Evolutionary conservation across 371 early-diverging fungal species (phyloP), one percentile per base, ranked within the genome.

Genomic region (Syncephalastrum sp.): DNA sequence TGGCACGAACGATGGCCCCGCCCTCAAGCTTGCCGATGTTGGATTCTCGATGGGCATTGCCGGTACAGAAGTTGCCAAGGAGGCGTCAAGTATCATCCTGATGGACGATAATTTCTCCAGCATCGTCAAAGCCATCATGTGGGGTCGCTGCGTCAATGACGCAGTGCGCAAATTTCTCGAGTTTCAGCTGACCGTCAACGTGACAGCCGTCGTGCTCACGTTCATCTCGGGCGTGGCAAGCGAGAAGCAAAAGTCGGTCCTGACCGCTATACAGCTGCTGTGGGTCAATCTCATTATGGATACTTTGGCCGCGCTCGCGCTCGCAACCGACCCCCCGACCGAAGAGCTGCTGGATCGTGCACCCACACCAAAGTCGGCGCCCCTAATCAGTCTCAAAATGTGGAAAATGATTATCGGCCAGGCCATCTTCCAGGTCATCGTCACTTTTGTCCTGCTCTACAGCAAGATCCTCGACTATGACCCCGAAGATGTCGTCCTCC

Each of bases 281-380:
- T 92, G 92, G 92, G 80, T 91, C 51, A 92, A 91, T 61, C 62
- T 91, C 57, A 88, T 90, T 47, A 91, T 91, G 90, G 90, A 92
- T 67, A 89, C 89, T 3, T 73, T 92, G 48, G 91, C 86, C 10
- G 89, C 92, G 16, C 63, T 92, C 8, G 90, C 88, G 1, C 69
- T 92, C 0, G 91, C 91, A 3, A 89, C 90, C 0, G 91, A 92
- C 60, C 76, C 83, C 5, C 91, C 91, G 8, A 85, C 85, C 0
- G 56, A 72, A 10, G 85, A 89, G 15, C 60, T 90, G 5, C 56
- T 91, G 15, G 64, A 85, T 24, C 75, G 86, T 33, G 53, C 60
- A 21, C 92, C 92, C 5, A 83, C 86, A 50, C 67, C 78, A 19
- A 78, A 79, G 29, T 79, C 73, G 8, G 82, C 82, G 5, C 87